Evolutionary conservation across 129 eudicot genomes (phyloP), one percentile per base, ranked within the genome.

Genomic region (Lonicera japonica): DNA sequence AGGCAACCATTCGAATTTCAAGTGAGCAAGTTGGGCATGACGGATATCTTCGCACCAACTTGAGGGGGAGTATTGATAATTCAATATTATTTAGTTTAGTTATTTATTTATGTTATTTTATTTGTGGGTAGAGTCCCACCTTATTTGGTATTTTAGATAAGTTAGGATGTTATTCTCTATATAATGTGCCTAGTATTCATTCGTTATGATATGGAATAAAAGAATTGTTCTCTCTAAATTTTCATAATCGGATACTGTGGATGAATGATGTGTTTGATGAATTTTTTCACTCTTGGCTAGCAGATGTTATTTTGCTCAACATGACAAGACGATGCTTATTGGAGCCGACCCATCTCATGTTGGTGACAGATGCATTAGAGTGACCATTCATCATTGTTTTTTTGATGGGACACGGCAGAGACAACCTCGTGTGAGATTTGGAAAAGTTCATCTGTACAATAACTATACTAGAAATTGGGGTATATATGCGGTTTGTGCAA

Each of bases 321-420:
- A 87, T 50, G 89, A 91, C 71, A 91, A 87, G 65, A 84, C 95
- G 11, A 87, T 91, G 87, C 97, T 91, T 39, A 87, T 87, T 58
- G 97, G 97, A 60, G 95, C 88, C 43, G 94, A 87, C 65, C 82
- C 95, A 2, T 62, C 95, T 58, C 85, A 91, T 73, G 29, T 75
- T 60, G 86, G 77, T 34, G 97, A 91, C 58, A 84, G 97, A 87
- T 84, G 95, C 62, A 87, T 87, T 22, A 70, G 95, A 55, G 94
- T 91, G 67, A 91, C 95, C 8, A 69, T 91, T 75, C 97, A 91
- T 69, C 97, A 91, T 74, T 91, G 97, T 63, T 91, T 91, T 77
- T 87, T 87, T 71, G 90, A 91, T 76, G 95, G 95, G 29, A 91
- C 97, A 6, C 72, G 80, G 6, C 97, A 91, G 73, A 74, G 97